A percentile compares a stretch with the other conserved stretches of the same genome.
Evolutionary conservation across 352 stramenopile genomes (phyloP).

Genomic region (Globisporangium paroecandrum): DNA sequence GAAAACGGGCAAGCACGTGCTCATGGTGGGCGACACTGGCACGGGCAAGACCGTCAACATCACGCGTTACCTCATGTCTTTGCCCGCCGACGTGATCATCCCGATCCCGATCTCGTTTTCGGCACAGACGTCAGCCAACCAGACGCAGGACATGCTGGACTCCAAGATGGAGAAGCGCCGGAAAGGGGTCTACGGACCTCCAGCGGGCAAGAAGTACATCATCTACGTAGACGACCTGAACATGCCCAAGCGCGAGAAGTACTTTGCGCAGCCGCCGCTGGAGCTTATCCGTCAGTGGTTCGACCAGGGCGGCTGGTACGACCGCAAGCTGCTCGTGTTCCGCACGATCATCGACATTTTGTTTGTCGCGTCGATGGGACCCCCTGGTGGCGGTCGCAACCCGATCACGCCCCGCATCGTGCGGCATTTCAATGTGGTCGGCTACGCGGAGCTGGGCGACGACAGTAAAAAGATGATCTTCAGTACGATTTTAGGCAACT

Average conservation of each 20-base stretch:
- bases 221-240: constrained; percentile 96
- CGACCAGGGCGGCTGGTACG: constrained; percentile 93
- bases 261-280: constrained; percentile 93
- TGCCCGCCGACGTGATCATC: constrained; percentile 85
- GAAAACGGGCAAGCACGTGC: constrained; percentile 84
- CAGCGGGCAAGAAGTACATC: constrained; percentile 90
- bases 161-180: constrained; percentile 91
- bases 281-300: constrained; percentile 94
- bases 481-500: constrained; percentile 89
- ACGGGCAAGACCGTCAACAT: constrained; percentile 96
- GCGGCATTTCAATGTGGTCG: constrained; percentile 93
- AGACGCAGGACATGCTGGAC: constrained; percentile 92
- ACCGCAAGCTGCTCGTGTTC: constrained; percentile 91
- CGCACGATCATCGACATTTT: constrained; percentile 85
- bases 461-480: constrained; percentile 92
- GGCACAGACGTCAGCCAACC: constrained; percentile 89
- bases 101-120: constrained; percentile 92
- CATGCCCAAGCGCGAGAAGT: constrained; percentile 94
- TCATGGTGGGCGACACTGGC: constrained; percentile 93
- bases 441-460: constrained; percentile 89
- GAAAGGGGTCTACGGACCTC: constrained; percentile 91
- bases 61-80: constrained; percentile 79
- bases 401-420: constrained; percentile 89
- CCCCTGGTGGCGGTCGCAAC: constrained; percentile 90
- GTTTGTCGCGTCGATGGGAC: constrained; percentile 91